Percentiles rank a stretch among this genome's conserved stretches.
Conservation (phyloP, 2,329 filamentous ascomycete species). For the Alternaria conjuncta region DNA sequence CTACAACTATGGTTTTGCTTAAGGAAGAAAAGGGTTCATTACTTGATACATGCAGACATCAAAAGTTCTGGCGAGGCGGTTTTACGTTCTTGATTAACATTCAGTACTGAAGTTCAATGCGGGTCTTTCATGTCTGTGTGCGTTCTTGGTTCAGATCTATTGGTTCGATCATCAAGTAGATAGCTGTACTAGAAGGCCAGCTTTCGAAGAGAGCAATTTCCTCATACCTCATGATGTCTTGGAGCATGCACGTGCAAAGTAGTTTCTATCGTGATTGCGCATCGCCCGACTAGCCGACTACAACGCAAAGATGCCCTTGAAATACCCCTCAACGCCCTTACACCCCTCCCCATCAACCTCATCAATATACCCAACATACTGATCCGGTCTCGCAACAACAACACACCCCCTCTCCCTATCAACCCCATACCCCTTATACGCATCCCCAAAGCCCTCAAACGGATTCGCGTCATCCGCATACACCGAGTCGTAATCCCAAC, state of each 20-base stretch:
- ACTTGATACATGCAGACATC: neutral
- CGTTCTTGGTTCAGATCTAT: neutral
- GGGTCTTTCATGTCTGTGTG: neutral
- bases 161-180: neutral
- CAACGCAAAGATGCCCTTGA: constrained; percentile 36
- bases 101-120: neutral
- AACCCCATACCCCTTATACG: constrained; percentile 66
- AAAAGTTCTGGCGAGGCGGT: neutral
- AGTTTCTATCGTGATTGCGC: too few relatives aligned
- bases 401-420: constrained; percentile 62
- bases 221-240: neutral
- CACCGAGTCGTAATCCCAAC: constrained; percentile 53
- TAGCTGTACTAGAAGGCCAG: neutral
- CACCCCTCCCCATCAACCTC: constrained; percentile 42
- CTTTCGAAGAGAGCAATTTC: neutral
- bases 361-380: constrained; percentile 63
- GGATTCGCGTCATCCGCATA: constrained; percentile 56
- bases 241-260: too few relatives aligned
- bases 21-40: neutral
- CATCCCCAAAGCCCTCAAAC: constrained; percentile 52
- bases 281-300: neutral
- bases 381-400: constrained; percentile 69
- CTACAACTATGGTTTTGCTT: neutral
- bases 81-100: fast-evolving
- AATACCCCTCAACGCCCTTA: constrained; percentile 40